Percentiles rank a stretch among this genome's conserved stretches.
Evolutionary conservation across 257 asterid genomes (phyloP).

Genomic region (Capsicum pubescens): DNA sequence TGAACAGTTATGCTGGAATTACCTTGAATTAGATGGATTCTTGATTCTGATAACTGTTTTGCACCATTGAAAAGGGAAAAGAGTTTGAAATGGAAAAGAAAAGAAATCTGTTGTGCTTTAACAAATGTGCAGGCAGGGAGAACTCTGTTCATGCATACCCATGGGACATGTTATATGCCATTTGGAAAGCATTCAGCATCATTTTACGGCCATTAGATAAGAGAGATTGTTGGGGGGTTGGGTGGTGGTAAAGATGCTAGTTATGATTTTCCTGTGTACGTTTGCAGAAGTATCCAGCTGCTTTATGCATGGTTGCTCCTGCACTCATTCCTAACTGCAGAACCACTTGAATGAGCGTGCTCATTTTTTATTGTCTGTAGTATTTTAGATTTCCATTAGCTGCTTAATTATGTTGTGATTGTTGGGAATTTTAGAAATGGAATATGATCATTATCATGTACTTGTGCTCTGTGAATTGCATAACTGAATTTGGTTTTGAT

Average conservation of each 20-base stretch:
- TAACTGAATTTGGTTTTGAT: conserved; percentile 21
- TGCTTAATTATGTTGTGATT: conserved; percentile 11
- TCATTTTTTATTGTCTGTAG: neutral
- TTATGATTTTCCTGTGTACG: neutral
- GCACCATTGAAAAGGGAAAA: neutral
- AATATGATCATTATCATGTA: neutral
- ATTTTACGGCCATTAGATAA: neutral
- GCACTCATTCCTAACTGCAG: neutral
- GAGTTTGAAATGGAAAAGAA: neutral
- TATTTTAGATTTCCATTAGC: neutral
- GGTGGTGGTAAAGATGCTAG: neutral
- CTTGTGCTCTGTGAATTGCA: conserved; percentile 12
- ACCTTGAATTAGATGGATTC: neutral
- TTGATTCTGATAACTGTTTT: neutral
- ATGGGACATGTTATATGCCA: neutral
- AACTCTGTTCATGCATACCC: neutral
- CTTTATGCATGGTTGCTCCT: neutral
- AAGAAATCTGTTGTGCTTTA: neutral
- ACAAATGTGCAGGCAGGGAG: neutral
- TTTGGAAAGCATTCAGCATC: neutral
- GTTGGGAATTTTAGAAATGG: conserved; percentile 7
- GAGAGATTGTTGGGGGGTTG: neutral
- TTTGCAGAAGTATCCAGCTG: neutral
- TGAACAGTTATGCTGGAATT: neutral
- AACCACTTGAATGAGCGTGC: neutral